Percentiles rank a stretch among this genome's conserved stretches.
These are phyloP conservation scores for Pyrenophora graminea DNA, from an alignment of 2,329 filamentous ascomycete species.

Conservation along the genomic window DNA sequence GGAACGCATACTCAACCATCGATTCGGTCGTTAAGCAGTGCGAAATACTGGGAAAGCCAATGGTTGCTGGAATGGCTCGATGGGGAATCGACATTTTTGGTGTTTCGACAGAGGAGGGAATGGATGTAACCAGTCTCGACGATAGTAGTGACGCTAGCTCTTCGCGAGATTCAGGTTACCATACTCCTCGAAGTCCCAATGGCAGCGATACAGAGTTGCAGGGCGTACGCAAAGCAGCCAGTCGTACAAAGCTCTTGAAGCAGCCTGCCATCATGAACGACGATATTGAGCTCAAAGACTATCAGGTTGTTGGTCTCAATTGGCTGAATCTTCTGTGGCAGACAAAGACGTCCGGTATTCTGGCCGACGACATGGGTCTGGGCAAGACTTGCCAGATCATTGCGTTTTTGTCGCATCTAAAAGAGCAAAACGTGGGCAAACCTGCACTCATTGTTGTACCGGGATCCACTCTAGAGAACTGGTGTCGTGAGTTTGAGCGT, in stretches of 20 bases:
- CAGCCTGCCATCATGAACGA: constrained; percentile 80
- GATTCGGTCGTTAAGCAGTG: constrained; percentile 80
- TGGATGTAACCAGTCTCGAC: constrained; percentile 62
- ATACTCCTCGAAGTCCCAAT: constrained; percentile 58
- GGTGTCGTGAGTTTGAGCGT: constrained; percentile 84
- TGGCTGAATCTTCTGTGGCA: constrained; percentile 88
- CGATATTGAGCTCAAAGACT: constrained; percentile 81
- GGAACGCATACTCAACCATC: constrained; percentile 78
- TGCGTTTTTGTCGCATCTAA: constrained; percentile 82
- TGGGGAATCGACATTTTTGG: constrained; percentile 72
- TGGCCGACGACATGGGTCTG: constrained; percentile 94
- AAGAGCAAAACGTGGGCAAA: constrained; percentile 69
- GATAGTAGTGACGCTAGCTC: constrained; percentile 46
- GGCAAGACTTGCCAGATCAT: constrained; percentile 98
- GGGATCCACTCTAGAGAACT: constrained; percentile 92
- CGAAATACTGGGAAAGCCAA: constrained; percentile 70
- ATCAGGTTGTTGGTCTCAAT: constrained; percentile 91
- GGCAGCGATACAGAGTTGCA: constrained; percentile 54
- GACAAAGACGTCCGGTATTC: constrained; percentile 79
- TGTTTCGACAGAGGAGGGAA: constrained; percentile 61
- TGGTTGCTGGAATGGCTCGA: constrained; percentile 66
- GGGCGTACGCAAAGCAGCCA: constrained; percentile 42
- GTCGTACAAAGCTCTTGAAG: constrained; percentile 54
- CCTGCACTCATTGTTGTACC: constrained; percentile 88
- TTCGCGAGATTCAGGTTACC: constrained; percentile 68